Evolutionary conservation across 352 stramenopile genomes (phyloP), one percentile per base, ranked within the genome.

Genomic region (Phytopythium sindhum): DNA sequence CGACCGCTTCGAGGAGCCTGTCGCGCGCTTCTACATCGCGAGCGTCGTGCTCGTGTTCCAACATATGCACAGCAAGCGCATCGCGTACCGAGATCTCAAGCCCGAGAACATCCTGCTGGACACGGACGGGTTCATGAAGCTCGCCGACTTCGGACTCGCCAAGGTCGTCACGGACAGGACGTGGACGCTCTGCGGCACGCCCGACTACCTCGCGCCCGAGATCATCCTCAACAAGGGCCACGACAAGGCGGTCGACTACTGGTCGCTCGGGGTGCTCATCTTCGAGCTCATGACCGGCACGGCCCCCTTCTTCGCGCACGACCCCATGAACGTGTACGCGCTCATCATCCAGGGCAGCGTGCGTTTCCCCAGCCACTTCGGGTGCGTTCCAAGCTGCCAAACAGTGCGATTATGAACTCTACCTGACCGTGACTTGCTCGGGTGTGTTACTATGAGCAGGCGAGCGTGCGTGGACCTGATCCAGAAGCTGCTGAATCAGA

Each of bases 171-270:
- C 72, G 1, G 79, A 95, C 31, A 69, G 80, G 9, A 97, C 91
- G 19, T 97, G 86, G 85, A 98, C 90, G 9, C 67, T 97, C 26
- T 98, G 93, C 57, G 93, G 93, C 11, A 98, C 93, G 14, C 94
- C 92, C 15, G 90, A 98, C 60, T 98, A 98, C 66, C 69, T 97
- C 17, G 90, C 93, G 1, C 91, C 93, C 1, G 93, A 98, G 65
- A 97, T 98, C 65, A 96, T 97, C 53, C 70, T 95, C 52, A 96
- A 88, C 72, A 93, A 93, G 63, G 92, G 90, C 0, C 90, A 98
- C 69, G 88, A 95, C 61, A 89, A 91, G 52, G 84, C 84, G 2
- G 91, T 97, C 28, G 91, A 98, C 68, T 98, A 95, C 65, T 98
- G 91, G 91, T 86, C 88, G 0, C 75, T 97, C 12, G 90, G 92